A percentile compares a stretch with the other conserved stretches of the same genome.
Evolutionary conservation across 768 basidiomycete genomes (phyloP).

Genomic region (Naganishia randhawae): DNA sequence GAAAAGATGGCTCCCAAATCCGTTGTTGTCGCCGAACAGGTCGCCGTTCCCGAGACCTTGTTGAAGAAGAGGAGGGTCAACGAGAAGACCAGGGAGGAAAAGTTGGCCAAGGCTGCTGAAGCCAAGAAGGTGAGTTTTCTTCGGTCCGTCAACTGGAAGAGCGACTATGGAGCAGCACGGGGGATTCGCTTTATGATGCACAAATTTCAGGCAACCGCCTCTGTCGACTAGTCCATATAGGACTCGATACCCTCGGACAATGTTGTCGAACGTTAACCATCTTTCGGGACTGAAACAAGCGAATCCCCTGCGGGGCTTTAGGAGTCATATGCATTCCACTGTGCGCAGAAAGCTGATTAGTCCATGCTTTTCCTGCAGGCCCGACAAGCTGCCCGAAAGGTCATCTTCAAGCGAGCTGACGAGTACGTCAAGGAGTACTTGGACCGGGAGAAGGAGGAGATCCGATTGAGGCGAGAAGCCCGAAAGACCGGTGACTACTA

Average conservation of each 20-base stretch:
- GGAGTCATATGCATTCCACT: neutral
- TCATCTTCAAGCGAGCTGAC: slow-evolving; percentile 99
- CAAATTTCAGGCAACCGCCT: slow-evolving; percentile 60
- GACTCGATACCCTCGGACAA: slow-evolving; percentile 49
- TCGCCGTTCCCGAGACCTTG: slow-evolving; percentile 98
- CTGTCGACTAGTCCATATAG: slow-evolving; percentile 64
- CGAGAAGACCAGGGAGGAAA: slow-evolving; percentile 92
- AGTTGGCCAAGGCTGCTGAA: slow-evolving; percentile 71
- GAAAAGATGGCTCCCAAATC: slow-evolving; percentile 37
- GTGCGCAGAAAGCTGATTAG: neutral
- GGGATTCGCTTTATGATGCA: slow-evolving; percentile 66
- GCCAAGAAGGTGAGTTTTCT: slow-evolving; percentile 75
- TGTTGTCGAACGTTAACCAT: slow-evolving; percentile 86
- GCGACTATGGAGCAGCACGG: neutral
- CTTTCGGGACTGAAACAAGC: slow-evolving; percentile 77
- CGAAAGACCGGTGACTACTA: slow-evolving; percentile 92
- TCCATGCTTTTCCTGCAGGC: slow-evolving; percentile 56
- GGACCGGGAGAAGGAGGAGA: slow-evolving; percentile 87
- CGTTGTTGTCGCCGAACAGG: slow-evolving; percentile 46
- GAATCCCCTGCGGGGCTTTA: neutral
- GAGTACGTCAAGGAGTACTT: slow-evolving; percentile 96
- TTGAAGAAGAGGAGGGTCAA: slow-evolving; percentile 99
- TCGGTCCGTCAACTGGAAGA: neutral
- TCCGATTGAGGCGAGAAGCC: slow-evolving; percentile 88
- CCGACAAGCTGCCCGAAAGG: slow-evolving; percentile 83